A percentile compares a stretch with the other conserved stretches of the same genome.
phyloP scores from a whole-genome alignment of 2,329 filamentous ascomycete genomes.

The Lasiodiplodia hormozganensis region DNA sequence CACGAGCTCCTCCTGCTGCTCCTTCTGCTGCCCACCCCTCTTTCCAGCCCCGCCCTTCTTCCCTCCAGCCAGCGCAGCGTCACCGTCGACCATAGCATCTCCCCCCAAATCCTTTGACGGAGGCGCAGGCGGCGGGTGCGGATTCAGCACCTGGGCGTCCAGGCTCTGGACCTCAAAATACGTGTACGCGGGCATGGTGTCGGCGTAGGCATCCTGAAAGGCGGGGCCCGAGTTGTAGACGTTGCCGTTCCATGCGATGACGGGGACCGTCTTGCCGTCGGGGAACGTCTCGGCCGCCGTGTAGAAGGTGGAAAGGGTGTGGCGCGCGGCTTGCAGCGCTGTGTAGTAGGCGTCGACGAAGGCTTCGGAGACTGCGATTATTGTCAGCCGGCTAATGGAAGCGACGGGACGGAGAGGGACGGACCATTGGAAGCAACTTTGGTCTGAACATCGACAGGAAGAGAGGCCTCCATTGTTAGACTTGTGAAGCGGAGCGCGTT shows the following conservation, averaged over 20 bases:
- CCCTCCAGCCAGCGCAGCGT: slow-evolving; percentile 31
- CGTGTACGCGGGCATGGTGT: slow-evolving; percentile 65
- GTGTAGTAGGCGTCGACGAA: slow-evolving; percentile 80
- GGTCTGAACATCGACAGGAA: slow-evolving; percentile 14
- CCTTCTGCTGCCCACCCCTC: slow-evolving; percentile 39
- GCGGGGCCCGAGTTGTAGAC: slow-evolving; percentile 66
- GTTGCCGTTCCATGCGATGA: slow-evolving; percentile 83
- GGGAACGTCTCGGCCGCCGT: slow-evolving; percentile 63
- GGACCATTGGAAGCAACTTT: slow-evolving; percentile 15
- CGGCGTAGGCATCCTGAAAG: slow-evolving; percentile 72
- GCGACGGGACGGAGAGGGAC: background rate
- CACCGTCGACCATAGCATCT: background rate
- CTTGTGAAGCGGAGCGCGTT: background rate
- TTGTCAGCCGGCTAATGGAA: background rate
- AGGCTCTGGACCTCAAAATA: slow-evolving; percentile 77
- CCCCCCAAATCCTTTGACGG: background rate
- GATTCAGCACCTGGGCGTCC: slow-evolving; percentile 80
- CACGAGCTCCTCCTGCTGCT: slow-evolving; percentile 59
- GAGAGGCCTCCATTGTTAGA: slow-evolving; percentile 7
- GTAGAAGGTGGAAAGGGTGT: slow-evolving; percentile 73
- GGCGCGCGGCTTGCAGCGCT: slow-evolving; percentile 68
- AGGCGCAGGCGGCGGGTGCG: slow-evolving; percentile 46
- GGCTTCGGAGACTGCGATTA: slow-evolving; percentile 66
- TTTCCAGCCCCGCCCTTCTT: slow-evolving; percentile 21
- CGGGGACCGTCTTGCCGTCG: slow-evolving; percentile 61